phyloP scores from a whole-genome alignment of 1,139 yeast genomes.

The Nakaseomyces bracarensis region DNA sequence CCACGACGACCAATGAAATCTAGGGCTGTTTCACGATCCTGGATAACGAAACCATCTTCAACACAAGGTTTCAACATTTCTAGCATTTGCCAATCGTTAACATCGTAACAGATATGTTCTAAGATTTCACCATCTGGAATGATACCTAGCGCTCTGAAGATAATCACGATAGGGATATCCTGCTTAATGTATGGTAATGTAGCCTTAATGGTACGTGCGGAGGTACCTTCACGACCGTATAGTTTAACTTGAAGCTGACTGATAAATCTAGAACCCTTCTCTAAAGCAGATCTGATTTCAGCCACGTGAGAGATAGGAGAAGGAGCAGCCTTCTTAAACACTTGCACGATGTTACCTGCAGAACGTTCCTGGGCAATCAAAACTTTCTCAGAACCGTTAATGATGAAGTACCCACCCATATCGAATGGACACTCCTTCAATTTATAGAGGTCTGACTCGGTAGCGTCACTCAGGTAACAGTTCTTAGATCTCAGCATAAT shows the following conservation, averaged over 20 bases:
- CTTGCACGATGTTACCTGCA: constrained; percentile 97
- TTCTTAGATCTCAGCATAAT: constrained; percentile 95
- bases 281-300: constrained; percentile 92
- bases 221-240: constrained; percentile 71
- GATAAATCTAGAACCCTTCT: constrained; percentile 91
- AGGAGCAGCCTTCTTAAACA: constrained; percentile 94
- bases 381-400: constrained; percentile 97
- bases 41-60: constrained; percentile 97
- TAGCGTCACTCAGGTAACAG: constrained; percentile 84
- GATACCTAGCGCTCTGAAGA: constrained; percentile 94
- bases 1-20: constrained; percentile 99
- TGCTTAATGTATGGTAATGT: constrained; percentile 93
- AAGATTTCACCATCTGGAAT: constrained; percentile 98
- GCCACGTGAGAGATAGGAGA: constrained; percentile 95
- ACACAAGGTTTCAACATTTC: constrained; percentile 99
- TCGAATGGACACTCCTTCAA: constrained; percentile 98
- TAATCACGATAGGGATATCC: constrained; percentile 93
- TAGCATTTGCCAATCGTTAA: constrained; percentile 98
- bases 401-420: constrained; percentile 98
- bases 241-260: constrained; percentile 91
- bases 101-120: constrained; percentile 96
- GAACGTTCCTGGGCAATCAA: constrained; percentile 97
- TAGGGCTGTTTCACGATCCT: constrained; percentile 94
- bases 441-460: constrained; percentile 92
- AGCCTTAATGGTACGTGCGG: constrained; percentile 82